Conservation (phyloP, 148 eudicot genomes). For the Camellia sinensis region DNA sequence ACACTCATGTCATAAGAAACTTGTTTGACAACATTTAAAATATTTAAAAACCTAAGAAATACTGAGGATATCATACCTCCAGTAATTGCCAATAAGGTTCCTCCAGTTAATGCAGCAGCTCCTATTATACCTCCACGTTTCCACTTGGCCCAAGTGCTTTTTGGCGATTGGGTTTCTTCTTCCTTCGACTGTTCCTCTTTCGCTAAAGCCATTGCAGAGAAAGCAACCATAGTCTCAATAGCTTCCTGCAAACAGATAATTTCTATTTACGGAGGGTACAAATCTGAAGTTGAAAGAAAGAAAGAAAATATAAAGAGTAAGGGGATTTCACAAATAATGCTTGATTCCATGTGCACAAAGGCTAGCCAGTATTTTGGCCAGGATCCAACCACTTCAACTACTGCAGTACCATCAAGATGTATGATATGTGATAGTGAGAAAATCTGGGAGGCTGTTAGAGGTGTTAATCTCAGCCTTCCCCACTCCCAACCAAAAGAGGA, state of each 20-base stretch:
- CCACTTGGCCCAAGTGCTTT: constrained; percentile 74
- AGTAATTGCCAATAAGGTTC: constrained; percentile 87
- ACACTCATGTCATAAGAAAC: constrained; percentile 1
- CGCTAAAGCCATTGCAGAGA: constrained; percentile 86
- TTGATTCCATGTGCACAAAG: background rate
- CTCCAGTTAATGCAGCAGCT: constrained; percentile 92
- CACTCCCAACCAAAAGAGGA: background rate
- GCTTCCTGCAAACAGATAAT: constrained; percentile 59
- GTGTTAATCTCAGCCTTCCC: background rate
- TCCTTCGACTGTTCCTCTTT: constrained; percentile 58
- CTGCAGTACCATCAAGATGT: background rate
- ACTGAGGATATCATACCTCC: constrained; percentile 52
- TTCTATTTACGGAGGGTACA: background rate
- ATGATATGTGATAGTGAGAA: background rate
- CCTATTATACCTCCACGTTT: constrained; percentile 93
- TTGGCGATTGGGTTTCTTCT: constrained; percentile 40
- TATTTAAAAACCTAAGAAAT: background rate
- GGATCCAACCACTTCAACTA: background rate
- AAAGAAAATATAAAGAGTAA: background rate
- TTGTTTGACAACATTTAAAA: background rate
- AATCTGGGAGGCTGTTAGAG: background rate
- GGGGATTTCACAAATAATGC: background rate
- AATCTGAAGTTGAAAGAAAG: background rate
- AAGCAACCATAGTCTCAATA: constrained; percentile 76
- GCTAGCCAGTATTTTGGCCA: background rate